Evolutionary conservation across 2,329 filamentous ascomycete species (phyloP).

Genomic region (Erysiphe neolycopersici): DNA sequence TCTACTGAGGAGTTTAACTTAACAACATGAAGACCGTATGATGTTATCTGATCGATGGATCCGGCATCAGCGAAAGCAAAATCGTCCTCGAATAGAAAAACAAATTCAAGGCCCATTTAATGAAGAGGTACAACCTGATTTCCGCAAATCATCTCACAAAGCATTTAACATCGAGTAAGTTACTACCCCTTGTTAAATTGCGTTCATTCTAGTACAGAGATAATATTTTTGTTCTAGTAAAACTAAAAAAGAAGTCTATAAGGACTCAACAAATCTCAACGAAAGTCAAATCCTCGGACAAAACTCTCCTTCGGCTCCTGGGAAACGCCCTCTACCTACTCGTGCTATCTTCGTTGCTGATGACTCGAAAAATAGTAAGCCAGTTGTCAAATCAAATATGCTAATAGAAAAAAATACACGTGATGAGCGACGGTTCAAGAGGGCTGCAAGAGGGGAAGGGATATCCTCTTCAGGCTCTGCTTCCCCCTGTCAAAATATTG

Average conservation of each 20-base stretch:
- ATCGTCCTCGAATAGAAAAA: background rate
- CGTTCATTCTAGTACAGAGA: too few relatives aligned
- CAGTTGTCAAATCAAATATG: background rate
- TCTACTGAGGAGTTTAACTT: background rate
- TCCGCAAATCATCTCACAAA: background rate
- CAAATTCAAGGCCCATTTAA: background rate
- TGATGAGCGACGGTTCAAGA: background rate
- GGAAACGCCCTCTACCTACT: background rate
- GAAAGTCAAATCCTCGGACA: background rate
- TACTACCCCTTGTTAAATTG: background rate
- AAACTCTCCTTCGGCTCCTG: background rate
- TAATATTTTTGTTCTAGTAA: too few relatives aligned
- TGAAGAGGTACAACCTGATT: background rate
- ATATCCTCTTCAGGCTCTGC: background rate
- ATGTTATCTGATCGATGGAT: constrained; percentile 1
- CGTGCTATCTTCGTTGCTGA: background rate
- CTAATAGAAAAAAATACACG: background rate
- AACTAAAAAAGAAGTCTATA: background rate
- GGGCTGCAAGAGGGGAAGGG: background rate
- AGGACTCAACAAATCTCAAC: background rate
- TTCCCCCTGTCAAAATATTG: background rate
- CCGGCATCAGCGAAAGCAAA: constrained; percentile 1
- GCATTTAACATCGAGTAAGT: background rate
- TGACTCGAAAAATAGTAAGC: background rate
- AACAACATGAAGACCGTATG: background rate